phyloP scores from a whole-genome alignment of 108 stramenopile species.

The Aurantiochytrium sp. region DNA sequence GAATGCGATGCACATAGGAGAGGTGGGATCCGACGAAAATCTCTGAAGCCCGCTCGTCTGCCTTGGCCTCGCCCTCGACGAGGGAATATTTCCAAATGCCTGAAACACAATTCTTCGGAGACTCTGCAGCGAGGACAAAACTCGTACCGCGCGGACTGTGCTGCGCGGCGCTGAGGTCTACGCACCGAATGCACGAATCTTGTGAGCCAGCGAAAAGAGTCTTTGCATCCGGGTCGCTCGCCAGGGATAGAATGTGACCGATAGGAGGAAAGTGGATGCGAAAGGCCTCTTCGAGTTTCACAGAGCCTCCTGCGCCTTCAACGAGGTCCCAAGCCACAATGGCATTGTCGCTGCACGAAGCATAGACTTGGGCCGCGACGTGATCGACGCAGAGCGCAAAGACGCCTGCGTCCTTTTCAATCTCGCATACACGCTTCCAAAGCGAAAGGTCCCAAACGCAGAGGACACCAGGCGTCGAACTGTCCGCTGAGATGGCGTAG shows the following conservation, averaged over 20 bases:
- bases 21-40: neutral
- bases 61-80: neutral
- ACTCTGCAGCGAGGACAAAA: neutral
- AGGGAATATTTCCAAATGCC: neutral
- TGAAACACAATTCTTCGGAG: neutral
- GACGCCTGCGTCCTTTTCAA: neutral
- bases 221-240: neutral
- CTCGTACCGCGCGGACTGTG: neutral
- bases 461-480: neutral
- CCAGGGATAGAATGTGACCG: conserved; percentile 7
- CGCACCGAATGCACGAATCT: neutral
- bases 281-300: neutral
- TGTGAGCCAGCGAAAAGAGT: neutral
- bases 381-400: neutral
- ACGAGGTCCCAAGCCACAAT: neutral
- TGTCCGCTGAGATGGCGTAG: neutral
- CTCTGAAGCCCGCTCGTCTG: neutral
- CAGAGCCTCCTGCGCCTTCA: neutral
- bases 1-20: neutral
- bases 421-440: neutral
- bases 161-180: neutral
- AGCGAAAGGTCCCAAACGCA: neutral
- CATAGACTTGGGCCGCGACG: neutral
- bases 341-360: neutral
- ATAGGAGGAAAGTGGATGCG: neutral